These are phyloP conservation scores for Cercospora sp. DNA, from an alignment of 2,329 filamentous ascomycete species.

Conservation along the genomic window DNA sequence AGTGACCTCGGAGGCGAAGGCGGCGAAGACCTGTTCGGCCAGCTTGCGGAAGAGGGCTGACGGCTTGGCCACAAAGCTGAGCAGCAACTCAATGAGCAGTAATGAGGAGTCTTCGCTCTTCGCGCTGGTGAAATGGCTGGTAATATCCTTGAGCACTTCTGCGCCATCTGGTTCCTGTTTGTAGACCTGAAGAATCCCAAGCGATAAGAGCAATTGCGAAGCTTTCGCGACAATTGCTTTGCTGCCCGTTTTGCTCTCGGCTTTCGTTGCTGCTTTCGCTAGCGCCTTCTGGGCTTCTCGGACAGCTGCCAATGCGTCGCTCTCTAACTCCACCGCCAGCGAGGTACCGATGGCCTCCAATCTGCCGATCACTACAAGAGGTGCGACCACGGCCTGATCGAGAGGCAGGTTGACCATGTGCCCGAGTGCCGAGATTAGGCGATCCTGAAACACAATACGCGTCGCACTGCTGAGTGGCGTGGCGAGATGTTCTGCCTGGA, in stretches of 20 bases:
- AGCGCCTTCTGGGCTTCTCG: constrained; percentile 27
- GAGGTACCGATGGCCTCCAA: constrained; percentile 22
- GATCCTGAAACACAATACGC: constrained; percentile 55
- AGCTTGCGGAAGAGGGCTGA: constrained; percentile 83
- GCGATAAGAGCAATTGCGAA: constrained; percentile 76
- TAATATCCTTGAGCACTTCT: constrained; percentile 77
- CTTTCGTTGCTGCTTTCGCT: constrained; percentile 26
- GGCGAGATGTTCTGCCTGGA: constrained; percentile 28
- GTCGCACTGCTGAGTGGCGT: constrained; percentile 48
- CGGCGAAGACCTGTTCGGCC: constrained; percentile 82
- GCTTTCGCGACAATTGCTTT: constrained; percentile 50
- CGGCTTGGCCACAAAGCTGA: constrained; percentile 85
- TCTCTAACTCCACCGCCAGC: constrained; percentile 19
- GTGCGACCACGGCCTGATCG: constrained; percentile 27
- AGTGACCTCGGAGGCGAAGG: constrained; percentile 75
- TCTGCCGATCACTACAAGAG: constrained; percentile 21
- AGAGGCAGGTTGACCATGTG: constrained; percentile 45
- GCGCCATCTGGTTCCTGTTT: constrained; percentile 85
- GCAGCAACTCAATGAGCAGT: constrained; percentile 78
- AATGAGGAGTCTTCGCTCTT: constrained; percentile 56
- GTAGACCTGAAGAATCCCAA: constrained; percentile 85
- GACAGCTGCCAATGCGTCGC: constrained; percentile 21
- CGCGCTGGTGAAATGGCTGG: constrained; percentile 67
- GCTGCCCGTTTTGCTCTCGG: constrained; percentile 27
- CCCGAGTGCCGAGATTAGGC: constrained; percentile 57